Conservation (phyloP, 2,329 filamentous ascomycete species). For the Sporothrix luriei region DNA sequence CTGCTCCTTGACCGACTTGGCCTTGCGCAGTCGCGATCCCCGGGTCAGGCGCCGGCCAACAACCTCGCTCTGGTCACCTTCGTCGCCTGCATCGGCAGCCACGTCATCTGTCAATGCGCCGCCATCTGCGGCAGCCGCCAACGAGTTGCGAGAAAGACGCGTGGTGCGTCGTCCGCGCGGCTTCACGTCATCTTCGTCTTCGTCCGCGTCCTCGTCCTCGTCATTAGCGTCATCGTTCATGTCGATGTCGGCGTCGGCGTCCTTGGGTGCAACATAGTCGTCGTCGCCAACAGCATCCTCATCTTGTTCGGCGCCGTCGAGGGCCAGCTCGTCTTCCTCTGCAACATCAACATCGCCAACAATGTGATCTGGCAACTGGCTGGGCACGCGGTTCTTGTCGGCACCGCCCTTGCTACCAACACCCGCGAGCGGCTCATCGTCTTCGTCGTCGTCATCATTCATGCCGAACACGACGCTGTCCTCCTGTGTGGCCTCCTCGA, state of each 20-base stretch:
- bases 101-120: neutral
- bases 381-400: slow-evolving; percentile 22
- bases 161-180: slow-evolving; percentile 47
- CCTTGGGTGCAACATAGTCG: slow-evolving; percentile 25
- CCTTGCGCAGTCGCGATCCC: slow-evolving; percentile 48
- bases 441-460: slow-evolving; percentile 33
- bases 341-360: slow-evolving; percentile 25
- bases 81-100: slow-evolving; percentile 38
- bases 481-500: slow-evolving; percentile 58
- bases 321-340: slow-evolving; percentile 31
- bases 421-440: slow-evolving; percentile 46
- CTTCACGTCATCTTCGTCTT: slow-evolving; percentile 40
- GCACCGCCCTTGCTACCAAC: slow-evolving; percentile 32
- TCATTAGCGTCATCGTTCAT: slow-evolving; percentile 45
- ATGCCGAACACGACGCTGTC: slow-evolving; percentile 40
- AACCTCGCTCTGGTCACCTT: slow-evolving; percentile 43
- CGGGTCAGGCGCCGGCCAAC: slow-evolving; percentile 53
- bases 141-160: slow-evolving; percentile 29
- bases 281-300: slow-evolving; percentile 22
- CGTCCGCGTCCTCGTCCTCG: neutral
- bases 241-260: slow-evolving; percentile 30
- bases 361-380: neutral
- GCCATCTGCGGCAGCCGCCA: slow-evolving; percentile 29
- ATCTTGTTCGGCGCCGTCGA: slow-evolving; percentile 28
- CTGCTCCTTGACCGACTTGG: slow-evolving; percentile 54